Evolutionary conservation across 148 eudicot species (phyloP), one percentile per base, ranked within the genome.

Genomic region (Camellia sinensis): DNA sequence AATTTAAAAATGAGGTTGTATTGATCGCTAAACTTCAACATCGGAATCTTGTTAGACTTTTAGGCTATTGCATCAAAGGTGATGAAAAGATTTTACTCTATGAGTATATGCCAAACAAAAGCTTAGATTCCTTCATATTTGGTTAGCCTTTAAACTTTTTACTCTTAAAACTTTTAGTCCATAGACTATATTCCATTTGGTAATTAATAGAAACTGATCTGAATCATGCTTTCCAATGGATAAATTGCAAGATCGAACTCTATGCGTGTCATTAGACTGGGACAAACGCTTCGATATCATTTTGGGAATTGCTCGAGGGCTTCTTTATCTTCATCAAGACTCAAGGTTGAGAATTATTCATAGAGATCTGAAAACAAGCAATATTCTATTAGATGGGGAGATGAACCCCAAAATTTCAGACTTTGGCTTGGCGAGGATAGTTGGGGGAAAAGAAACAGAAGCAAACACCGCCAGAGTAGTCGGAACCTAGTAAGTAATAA

Each of bases 211-310:
- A 53, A 53, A 7, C 57, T 19, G 13, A 48, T 17, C 6, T 46
- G 7, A 46, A 3, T 46, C 50, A 46, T 46, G 50, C 7, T 71
- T 77, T 65, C 29, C 8, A 50, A 13, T 46, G n/a, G 10, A 21
- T 12, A 11, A n/a, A 19, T 21, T 66, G 46, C 72, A 77, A 66
- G 72, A 77, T 65, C 72, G 1, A 66, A 56, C 71, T 0, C 45
- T 40, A 50, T 46, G 77, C 60, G 1, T 72, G 45, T 44, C 43
- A 48, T n/a, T 74, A 21, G 53, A 67, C 6, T 79, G 79, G 79
- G 75, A 59, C 77, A 84, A 76, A 78, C 86, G 89, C 41, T 86
- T 83, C 70, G 83, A 86, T 43, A 84, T 86, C 79, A 81, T 84
- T 48, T 40, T 74, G 41, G 89, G 86, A 11, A 75, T 86, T 21